Conservation (phyloP, 1,139 yeast genomes). For the Geotrichum fermentans region DNA sequence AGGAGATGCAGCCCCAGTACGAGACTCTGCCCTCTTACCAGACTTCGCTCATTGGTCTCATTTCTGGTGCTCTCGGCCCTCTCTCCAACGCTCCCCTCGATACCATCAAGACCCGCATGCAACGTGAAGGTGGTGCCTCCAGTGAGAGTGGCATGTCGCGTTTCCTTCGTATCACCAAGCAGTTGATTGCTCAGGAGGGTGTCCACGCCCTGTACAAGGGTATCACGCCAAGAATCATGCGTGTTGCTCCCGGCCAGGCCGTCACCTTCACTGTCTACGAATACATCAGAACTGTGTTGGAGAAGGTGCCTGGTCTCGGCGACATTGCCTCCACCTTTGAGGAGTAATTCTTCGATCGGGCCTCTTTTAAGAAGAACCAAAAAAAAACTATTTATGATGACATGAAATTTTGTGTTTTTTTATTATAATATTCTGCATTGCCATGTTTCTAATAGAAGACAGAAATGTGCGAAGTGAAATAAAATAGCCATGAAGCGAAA, state of each 20-base stretch:
- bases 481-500: too few species aligned
- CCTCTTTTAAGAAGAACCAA: neutral
- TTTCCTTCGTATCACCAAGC: conserved; percentile 74
- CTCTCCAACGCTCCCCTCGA: conserved; percentile 96
- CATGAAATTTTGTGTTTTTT: neutral
- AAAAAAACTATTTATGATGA: neutral
- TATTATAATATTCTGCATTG: neutral
- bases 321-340: conserved; percentile 33
- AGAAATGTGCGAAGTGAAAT: too few species aligned
- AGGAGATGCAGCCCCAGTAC: conserved; percentile 54
- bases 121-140: conserved; percentile 69
- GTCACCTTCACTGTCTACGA: conserved; percentile 97
- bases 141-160: conserved; percentile 71
- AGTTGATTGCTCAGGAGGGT: conserved; percentile 86
- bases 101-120: conserved; percentile 95
- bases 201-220: conserved; percentile 86
- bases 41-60: conserved; percentile 83
- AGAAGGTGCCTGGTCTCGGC: conserved; percentile 42
- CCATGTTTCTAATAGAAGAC: too few species aligned
- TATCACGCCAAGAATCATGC: conserved; percentile 97
- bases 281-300: conserved; percentile 68
- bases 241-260: conserved; percentile 99
- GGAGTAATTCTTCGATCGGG: too few species aligned
- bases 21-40: conserved; percentile 80
- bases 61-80: conserved; percentile 97